A percentile compares a stretch with the other conserved stretches of the same genome.
Evolutionary conservation across 345 rosid genomes (phyloP).

Genomic region (Tarenaya hassleriana): DNA sequence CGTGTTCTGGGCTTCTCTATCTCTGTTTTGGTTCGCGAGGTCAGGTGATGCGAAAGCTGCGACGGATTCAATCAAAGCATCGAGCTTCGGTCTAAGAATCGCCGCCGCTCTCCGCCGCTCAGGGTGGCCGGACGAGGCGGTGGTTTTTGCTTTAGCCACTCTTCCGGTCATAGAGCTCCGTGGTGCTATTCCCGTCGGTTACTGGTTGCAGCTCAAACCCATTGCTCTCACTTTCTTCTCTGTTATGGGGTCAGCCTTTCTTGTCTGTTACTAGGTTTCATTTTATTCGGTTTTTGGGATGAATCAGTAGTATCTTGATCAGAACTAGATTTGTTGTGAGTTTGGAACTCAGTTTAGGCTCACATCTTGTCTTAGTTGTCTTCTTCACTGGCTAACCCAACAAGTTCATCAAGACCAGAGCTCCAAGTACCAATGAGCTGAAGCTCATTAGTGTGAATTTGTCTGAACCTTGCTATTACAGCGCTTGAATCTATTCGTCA

Average conservation of each 20-base stretch:
- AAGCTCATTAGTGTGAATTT: no score
- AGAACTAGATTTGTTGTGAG: no score
- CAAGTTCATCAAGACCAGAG: no score
- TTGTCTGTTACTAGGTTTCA: no score
- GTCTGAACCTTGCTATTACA: no score
- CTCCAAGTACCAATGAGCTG: no score
- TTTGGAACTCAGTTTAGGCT: no score
- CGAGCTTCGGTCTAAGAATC: constrained; percentile 65
- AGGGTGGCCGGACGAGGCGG: constrained; percentile 83
- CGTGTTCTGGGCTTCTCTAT: constrained; percentile 62
- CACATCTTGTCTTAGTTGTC: no score
- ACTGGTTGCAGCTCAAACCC: constrained; percentile 92
- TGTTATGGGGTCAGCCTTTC: constrained; percentile 68
- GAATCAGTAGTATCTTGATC: background rate
- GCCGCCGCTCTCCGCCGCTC: constrained; percentile 55
- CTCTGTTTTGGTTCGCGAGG: constrained; percentile 72
- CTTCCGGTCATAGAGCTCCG: constrained; percentile 91
- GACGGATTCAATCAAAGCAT: constrained; percentile 67
- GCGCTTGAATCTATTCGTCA: no score
- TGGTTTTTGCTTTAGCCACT: constrained; percentile 84
- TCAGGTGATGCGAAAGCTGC: constrained; percentile 84
- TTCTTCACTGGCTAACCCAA: no score
- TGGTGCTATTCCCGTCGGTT: constrained; percentile 94
- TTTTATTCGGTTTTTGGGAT: background rate
- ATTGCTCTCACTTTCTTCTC: constrained; percentile 43